Evolutionary conservation across 495 filamentous ascomycete species (phyloP).

Genomic region (Xylaria longipes): DNA sequence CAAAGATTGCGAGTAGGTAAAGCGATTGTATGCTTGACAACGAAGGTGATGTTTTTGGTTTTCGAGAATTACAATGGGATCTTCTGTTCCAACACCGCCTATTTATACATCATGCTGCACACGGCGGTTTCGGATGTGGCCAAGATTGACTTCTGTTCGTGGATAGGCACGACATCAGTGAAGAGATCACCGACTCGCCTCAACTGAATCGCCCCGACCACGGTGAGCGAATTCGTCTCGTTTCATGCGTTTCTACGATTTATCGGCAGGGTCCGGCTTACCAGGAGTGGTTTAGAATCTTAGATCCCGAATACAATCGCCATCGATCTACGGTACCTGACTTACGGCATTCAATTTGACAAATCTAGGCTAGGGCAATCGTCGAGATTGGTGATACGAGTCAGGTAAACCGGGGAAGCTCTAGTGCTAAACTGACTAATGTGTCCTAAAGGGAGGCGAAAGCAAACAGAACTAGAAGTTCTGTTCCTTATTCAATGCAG

Average conservation of each 20-base stretch:
- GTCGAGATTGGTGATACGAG: background rate
- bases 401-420: background rate
- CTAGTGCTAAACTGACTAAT: slow-evolving; percentile 5
- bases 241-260: background rate
- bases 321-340: slow-evolving; percentile 10
- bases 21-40: background rate
- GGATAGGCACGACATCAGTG: slow-evolving; percentile 1
- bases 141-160: background rate
- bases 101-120: slow-evolving; percentile 16
- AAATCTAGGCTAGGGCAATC: background rate
- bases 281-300: background rate
- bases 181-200: background rate
- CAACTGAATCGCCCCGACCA: background rate
- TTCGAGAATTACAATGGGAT: background rate
- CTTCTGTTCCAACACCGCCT: background rate
- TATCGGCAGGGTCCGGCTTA: background rate
- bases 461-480: background rate
- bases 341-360: background rate
- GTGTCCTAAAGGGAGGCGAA: slow-evolving; percentile 10
- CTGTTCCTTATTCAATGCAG: background rate
- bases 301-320: background rate
- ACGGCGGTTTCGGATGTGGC: background rate
- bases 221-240: background rate
- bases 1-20: slow-evolving; percentile 9
- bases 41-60: background rate